Conservation (phyloP, 1,284 basidiomycete genomes). For the Cutaneotrichosporon dermatis region DNA sequence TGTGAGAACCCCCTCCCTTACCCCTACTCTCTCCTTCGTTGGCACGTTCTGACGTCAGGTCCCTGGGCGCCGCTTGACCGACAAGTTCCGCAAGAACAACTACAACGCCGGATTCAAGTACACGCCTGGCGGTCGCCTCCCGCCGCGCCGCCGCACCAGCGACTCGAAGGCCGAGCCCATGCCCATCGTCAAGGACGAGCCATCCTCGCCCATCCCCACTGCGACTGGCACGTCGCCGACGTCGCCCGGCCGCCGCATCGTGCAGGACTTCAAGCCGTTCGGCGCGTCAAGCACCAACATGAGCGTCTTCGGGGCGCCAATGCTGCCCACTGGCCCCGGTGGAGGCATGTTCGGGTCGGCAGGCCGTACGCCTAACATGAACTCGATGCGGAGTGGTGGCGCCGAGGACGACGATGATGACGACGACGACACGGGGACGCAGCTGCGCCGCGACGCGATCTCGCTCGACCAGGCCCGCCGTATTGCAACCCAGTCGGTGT, state of each 20-base stretch:
- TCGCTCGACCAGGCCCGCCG: conserved; percentile 75
- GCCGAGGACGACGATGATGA: conserved; percentile 58
- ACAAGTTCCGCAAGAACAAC: conserved; percentile 64
- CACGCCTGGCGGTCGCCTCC: conserved; percentile 56
- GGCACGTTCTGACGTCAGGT: conserved; percentile 55
- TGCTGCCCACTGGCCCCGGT: conserved; percentile 45
- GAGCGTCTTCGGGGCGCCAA: conserved; percentile 50
- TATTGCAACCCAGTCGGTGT: conserved; percentile 53
- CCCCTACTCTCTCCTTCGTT: too few species aligned
- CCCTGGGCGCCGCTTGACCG: conserved; percentile 85
- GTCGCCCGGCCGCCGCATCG: conserved; percentile 70
- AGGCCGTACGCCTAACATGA: conserved; percentile 32
- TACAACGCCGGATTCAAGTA: conserved; percentile 47
- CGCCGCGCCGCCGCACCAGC: conserved; percentile 49
- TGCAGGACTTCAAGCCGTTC: conserved; percentile 83
- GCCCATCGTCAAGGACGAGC: conserved; percentile 1
- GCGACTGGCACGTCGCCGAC: conserved; percentile 44
- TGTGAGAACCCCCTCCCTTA: conserved; percentile 51
- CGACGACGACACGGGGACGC: conserved; percentile 45
- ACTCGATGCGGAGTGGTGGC: conserved; percentile 46
- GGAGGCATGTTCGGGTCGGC: conserved; percentile 47
- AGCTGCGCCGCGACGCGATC: conserved; percentile 73
- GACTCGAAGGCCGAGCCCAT: conserved; percentile 3
- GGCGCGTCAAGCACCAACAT: conserved; percentile 46
- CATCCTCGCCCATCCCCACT: conserved; percentile 26